Evolutionary conservation across 2,329 filamentous ascomycete species (phyloP).

Genomic region (Boeremia exigua): DNA sequence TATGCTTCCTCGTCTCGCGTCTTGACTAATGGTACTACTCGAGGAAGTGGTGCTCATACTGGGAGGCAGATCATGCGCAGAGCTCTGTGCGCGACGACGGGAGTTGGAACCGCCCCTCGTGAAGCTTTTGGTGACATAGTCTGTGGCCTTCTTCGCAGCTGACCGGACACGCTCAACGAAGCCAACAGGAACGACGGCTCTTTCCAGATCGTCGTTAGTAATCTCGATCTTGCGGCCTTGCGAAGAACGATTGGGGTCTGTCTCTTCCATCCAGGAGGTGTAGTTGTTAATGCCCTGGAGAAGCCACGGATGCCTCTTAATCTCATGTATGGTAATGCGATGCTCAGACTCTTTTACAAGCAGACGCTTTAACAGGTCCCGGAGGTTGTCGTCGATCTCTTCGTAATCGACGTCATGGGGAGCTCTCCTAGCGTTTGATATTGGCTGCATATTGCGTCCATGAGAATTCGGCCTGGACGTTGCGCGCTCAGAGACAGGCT

Average conservation of each 20-base stretch:
- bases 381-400: conserved; percentile 78
- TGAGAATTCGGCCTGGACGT: conserved; percentile 55
- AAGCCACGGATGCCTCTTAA: conserved; percentile 95
- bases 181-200: conserved; percentile 87
- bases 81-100: conserved; percentile 63
- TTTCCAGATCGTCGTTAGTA: conserved; percentile 88
- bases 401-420: conserved; percentile 85
- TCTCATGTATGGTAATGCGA: conserved; percentile 86
- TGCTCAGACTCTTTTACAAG: conserved; percentile 88
- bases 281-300: conserved; percentile 77
- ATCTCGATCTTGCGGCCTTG: conserved; percentile 89
- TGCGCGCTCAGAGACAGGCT: conserved; percentile 64
- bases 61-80: conserved; percentile 61
- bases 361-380: conserved; percentile 79
- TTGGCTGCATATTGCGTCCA: conserved; percentile 56
- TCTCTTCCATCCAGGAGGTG: conserved; percentile 88
- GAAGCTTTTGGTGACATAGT: conserved; percentile 36
- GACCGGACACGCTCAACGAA: conserved; percentile 85
- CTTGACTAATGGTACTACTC: conserved; percentile 62
- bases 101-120: conserved; percentile 41
- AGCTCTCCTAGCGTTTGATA: conserved; percentile 71
- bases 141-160: conserved; percentile 60
- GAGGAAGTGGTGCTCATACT: conserved; percentile 60
- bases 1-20: conserved; percentile 63
- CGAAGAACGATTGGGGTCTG: conserved; percentile 79